Evolutionary conservation across 139 green algal genomes (phyloP).

Genomic region (Micractinium conductrix): DNA sequence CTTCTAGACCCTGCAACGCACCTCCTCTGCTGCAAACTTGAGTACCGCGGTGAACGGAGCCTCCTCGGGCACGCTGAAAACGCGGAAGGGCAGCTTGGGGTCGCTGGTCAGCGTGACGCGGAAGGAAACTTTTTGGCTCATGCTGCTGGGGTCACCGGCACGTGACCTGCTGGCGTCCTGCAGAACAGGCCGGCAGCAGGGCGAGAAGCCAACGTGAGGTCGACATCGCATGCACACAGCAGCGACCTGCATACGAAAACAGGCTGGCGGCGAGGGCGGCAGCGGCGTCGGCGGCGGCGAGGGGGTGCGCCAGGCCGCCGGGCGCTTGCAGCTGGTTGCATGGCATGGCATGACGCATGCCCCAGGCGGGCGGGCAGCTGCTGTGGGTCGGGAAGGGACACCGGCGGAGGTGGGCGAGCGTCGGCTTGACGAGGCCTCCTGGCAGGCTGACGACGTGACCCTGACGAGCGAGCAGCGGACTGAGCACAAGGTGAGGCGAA

Average conservation of each 20-base stretch:
- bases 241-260: neutral
- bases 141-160: neutral
- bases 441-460: too few species aligned
- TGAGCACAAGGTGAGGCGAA: too few species aligned
- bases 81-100: constrained; percentile 95
- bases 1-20: too few species aligned
- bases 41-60: constrained; percentile 97
- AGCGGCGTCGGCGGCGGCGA: neutral
- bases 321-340: too few species aligned
- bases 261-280: neutral
- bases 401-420: too few species aligned
- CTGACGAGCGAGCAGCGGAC: too few species aligned
- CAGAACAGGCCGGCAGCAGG: too few species aligned
- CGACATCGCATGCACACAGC: neutral
- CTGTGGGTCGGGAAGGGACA: too few species aligned
- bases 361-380: too few species aligned
- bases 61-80: constrained; percentile 96
- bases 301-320: too few species aligned
- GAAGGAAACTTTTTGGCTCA: constrained; percentile 19
- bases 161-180: neutral
- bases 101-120: constrained; percentile 88
- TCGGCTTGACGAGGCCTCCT: too few species aligned
- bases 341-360: too few species aligned
- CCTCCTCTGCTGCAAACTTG: constrained; percentile 97
- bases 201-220: neutral